Evolutionary conservation across 768 basidiomycete genomes (phyloP), one percentile per base, ranked within the genome.

Genomic region (Flagelloscypha sp.): DNA sequence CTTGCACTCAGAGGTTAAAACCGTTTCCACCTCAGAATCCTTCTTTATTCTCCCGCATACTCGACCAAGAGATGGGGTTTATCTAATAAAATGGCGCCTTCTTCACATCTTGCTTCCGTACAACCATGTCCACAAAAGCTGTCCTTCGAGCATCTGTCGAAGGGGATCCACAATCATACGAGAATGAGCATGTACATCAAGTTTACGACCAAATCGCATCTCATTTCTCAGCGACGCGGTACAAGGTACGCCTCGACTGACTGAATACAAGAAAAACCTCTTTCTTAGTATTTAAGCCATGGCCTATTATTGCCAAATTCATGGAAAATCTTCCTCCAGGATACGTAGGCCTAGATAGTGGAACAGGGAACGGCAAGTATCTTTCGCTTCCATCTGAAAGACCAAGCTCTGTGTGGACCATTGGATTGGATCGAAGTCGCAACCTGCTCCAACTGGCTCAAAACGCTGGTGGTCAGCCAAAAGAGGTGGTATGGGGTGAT

Each of bases 341-440:
- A 17, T 87, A 78, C 64, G 63, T 95, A 23, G 94, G 94, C 8
- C 68, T 99, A 17, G 95, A 99, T 56, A 84, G 88, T 17, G 95
- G 95, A 5, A 89, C 89, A 17, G 95, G 95, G 1, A 99, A 99
- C 47, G 95, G 95, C 29, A 98, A 99, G 69, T 98, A 98, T 60
- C 73, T 98, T 2, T 80, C 85, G 3, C 58, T 87, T 1, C 82
- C 84, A 5, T 44, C 57, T 1, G 76, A 85, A 32, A 66, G 73
- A 11, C 76, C 76, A 5, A 62, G 62, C 1, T 67, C 67, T 18
- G 55, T 80, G 32, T 72, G 79, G 65, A 90, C 84, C 12, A 65
- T 97, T 27, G 90, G 89, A 1, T 62, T 95, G 16, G 92, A 97
- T 59, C 70, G 82, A 48, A 92, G 88, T 50, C 55, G 62, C 24